phyloP scores from a whole-genome alignment of 768 basidiomycete species.

The Thelephora aurantiotincta region DNA sequence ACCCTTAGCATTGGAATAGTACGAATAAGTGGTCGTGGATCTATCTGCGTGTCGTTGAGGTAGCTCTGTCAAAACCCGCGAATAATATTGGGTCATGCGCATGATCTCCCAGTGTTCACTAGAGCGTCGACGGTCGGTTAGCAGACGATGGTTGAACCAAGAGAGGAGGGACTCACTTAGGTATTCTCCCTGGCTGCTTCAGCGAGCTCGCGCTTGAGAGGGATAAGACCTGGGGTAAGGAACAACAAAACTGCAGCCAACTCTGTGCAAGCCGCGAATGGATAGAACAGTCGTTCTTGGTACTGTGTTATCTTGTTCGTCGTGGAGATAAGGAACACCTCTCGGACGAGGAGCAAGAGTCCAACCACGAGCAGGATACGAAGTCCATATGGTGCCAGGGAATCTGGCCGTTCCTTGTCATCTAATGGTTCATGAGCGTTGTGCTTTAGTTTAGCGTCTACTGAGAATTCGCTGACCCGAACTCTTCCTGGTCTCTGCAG shows the following conservation, averaged over 20 bases:
- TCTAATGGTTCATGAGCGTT: background rate
- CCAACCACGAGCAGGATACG: slow-evolving; percentile 8
- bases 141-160: too few species aligned
- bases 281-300: slow-evolving; percentile 11
- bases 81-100: too few species aligned
- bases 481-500: slow-evolving; percentile 2
- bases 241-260: slow-evolving; percentile 10
- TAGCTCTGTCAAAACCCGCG: too few species aligned
- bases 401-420: background rate
- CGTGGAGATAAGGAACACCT: slow-evolving; percentile 11
- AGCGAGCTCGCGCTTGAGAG: background rate
- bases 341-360: slow-evolving; percentile 9
- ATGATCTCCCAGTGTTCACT: too few species aligned
- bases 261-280: slow-evolving; percentile 10
- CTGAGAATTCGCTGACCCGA: too few species aligned
- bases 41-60: too few species aligned
- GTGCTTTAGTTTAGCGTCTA: too few species aligned
- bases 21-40: too few species aligned
- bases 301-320: slow-evolving; percentile 6
- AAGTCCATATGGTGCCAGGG: slow-evolving; percentile 6
- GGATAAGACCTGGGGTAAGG: slow-evolving; percentile 9
- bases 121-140: too few species aligned
- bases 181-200: background rate
- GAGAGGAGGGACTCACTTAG: too few species aligned
- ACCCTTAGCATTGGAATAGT: too few species aligned